Evolutionary conservation across 2,329 filamentous ascomycete species (phyloP), one percentile per base, ranked within the genome.

Genomic region (Apiospora rasikravindrae): DNA sequence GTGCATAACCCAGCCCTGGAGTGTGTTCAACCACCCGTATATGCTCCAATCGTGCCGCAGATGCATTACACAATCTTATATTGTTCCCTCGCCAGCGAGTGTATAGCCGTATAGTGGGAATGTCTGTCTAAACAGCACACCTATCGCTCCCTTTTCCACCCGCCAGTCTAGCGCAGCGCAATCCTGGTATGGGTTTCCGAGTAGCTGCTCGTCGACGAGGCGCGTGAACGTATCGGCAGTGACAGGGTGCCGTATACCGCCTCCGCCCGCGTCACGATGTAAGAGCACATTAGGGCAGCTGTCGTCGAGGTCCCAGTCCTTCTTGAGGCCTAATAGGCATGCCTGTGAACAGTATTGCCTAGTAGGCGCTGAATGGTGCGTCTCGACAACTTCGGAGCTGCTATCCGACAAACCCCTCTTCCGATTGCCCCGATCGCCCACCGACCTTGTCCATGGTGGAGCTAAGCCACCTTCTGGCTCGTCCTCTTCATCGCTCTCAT

Each of bases 281-380:
- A 53, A 64, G 40, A 66, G 26, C 47, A 77, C 71, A 70, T 77
- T 77, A 6, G 76, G 76, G 71, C 76, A 76, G n/a, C 72, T 73
- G 29, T 47, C 44, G 51, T 78, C 75, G 33, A 77, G 75, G 57
- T 73, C 26, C 22, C 14, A 29, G 4, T 72, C 72, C 72, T 61
- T 72, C 45, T 77, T 77, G 57, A 77, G 76, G 29, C 75, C 72
- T 22, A 77, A 61, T 22, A 78, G 71, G 71, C 75, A 78, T 29
- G 70, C 73, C 70, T 77, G 73, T 24, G 75, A 75, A 66, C 72
- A 77, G 73, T 77, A 77, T 66, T 75, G 73, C 26, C 42, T 47
- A 37, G 61, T 69, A 29, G 70, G 70, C 69, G 67, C 70, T 71
- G 73, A 75, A 45, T 72, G 29, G 45, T 69, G 67, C 57, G 69